Evolutionary conservation across 768 basidiomycete genomes (phyloP).

Genomic region (Fibroporia radiculosa): DNA sequence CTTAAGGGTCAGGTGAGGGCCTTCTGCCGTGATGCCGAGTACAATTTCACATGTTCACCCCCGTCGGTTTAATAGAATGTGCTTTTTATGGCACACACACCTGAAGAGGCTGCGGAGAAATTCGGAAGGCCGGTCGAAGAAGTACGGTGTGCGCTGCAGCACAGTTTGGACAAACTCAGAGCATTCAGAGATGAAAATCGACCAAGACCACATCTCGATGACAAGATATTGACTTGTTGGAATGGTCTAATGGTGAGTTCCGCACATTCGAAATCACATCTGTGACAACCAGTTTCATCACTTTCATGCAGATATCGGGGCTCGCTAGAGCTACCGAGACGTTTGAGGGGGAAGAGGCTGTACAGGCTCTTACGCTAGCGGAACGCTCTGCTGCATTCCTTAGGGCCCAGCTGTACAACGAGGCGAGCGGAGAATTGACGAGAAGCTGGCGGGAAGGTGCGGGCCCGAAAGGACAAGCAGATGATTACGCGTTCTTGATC

Average conservation of each 20-base stretch:
- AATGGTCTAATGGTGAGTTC: slow-evolving; percentile 32
- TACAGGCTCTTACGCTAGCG: slow-evolving; percentile 8
- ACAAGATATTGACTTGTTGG: slow-evolving; percentile 35
- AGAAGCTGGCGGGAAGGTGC: slow-evolving; percentile 29
- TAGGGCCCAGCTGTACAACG: slow-evolving; percentile 12
- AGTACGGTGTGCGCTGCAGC: slow-evolving; percentile 15
- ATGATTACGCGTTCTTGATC: slow-evolving; percentile 32
- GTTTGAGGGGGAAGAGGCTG: slow-evolving; percentile 1
- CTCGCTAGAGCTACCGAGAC: slow-evolving; percentile 15
- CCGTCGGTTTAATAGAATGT: slow-evolving; percentile 13
- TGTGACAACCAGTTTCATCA: not conserved
- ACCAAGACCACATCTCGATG: slow-evolving; percentile 32
- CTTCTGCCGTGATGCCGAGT: not conserved
- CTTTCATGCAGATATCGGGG: slow-evolving; percentile 14
- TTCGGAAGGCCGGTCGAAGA: slow-evolving; percentile 16
- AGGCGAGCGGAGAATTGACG: slow-evolving; percentile 16
- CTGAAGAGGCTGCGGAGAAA: slow-evolving; percentile 14
- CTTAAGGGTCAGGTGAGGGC: slow-evolving; percentile 19
- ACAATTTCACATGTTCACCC: not conserved
- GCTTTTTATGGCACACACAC: slow-evolving; percentile 14
- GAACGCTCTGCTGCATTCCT: slow-evolving; percentile 15
- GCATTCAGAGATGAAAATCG: slow-evolving; percentile 25
- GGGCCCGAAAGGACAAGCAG: slow-evolving; percentile 30
- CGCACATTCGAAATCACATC: not conserved
- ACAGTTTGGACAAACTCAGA: slow-evolving; percentile 18